phyloP scores from a whole-genome alignment of 2,329 filamentous ascomycete species.

The Zalaria obscura region DNA sequence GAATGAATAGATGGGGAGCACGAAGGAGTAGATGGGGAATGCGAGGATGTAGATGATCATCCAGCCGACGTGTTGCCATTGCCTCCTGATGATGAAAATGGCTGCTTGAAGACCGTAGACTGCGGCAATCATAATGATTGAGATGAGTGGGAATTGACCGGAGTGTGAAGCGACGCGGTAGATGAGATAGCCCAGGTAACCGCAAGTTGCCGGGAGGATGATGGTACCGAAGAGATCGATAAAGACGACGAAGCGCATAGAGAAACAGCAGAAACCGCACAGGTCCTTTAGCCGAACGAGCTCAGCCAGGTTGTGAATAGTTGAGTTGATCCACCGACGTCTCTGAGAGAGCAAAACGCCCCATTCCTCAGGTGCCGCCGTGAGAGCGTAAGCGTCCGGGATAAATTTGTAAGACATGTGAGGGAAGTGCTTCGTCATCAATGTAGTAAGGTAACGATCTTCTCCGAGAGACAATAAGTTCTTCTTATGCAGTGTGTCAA shows the following conservation, averaged over 20 bases:
- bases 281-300: slow-evolving; percentile 82
- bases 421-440: slow-evolving; percentile 98
- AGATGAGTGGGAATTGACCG: slow-evolving; percentile 73
- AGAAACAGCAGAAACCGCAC: slow-evolving; percentile 98
- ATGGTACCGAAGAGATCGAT: slow-evolving; percentile 88
- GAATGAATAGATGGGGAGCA: slow-evolving; percentile 92
- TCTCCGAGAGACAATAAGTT: slow-evolving; percentile 88
- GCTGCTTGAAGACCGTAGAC: slow-evolving; percentile 93
- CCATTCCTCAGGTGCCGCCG: slow-evolving; percentile 88
- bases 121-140: slow-evolving; percentile 74
- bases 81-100: slow-evolving; percentile 90
- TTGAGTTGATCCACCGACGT: slow-evolving; percentile 99
- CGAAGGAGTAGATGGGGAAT: slow-evolving; percentile 83
- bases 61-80: slow-evolving; percentile 98
- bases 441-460: slow-evolving; percentile 89
- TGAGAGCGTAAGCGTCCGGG: slow-evolving; percentile 81
- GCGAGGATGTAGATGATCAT: slow-evolving; percentile 98
- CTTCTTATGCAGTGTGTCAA: slow-evolving; percentile 92
- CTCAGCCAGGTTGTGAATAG: slow-evolving; percentile 89
- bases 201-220: slow-evolving; percentile 77
- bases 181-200: slow-evolving; percentile 77
- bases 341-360: slow-evolving; percentile 90
- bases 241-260: slow-evolving; percentile 92
- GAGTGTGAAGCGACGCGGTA: slow-evolving; percentile 55
- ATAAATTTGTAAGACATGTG: slow-evolving; percentile 94